Conservation (phyloP, 2,329 filamentous ascomycete species). For the Hortaea sp. region DNA sequence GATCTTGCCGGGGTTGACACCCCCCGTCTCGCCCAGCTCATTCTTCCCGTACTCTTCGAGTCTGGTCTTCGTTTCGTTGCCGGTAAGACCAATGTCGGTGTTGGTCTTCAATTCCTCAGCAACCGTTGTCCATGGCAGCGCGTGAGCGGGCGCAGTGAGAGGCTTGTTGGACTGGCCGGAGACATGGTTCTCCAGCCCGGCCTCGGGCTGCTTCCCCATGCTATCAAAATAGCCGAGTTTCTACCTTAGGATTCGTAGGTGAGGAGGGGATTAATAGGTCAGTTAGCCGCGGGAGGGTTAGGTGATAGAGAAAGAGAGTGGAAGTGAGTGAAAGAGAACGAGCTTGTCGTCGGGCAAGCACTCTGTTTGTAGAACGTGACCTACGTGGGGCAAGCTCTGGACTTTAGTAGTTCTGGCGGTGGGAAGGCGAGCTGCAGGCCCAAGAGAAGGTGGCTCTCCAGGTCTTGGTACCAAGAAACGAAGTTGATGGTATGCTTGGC, state of each 20-base stretch:
- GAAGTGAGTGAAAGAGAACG: neutral
- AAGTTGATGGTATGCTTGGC: neutral
- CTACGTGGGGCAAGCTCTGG: neutral
- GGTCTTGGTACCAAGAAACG: neutral
- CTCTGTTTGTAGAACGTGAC: neutral
- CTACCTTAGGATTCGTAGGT: neutral
- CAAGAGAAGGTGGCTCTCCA: neutral
- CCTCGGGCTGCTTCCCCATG: neutral
- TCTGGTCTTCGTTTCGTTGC: slow-evolving; percentile 48
- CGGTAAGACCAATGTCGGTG: slow-evolving; percentile 56
- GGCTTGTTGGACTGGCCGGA: slow-evolving; percentile 35
- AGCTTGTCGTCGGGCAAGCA: neutral
- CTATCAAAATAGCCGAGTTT: neutral
- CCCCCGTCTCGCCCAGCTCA: slow-evolving; percentile 58
- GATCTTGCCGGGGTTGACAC: slow-evolving; percentile 62
- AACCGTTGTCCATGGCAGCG: slow-evolving; percentile 44
- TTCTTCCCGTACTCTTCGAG: slow-evolving; percentile 55
- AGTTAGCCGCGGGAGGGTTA: neutral
- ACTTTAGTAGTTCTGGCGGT: neutral
- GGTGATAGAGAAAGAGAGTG: neutral
- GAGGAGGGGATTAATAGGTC: too few species aligned
- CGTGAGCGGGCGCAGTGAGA: slow-evolving; percentile 53
- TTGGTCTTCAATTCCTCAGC: slow-evolving; percentile 51
- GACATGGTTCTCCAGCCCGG: slow-evolving; percentile 14
- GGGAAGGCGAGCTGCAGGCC: neutral